Base-by-base conservation (phyloP, 139 green algal genomes). In the Diplosphaera chodatii region DNA sequence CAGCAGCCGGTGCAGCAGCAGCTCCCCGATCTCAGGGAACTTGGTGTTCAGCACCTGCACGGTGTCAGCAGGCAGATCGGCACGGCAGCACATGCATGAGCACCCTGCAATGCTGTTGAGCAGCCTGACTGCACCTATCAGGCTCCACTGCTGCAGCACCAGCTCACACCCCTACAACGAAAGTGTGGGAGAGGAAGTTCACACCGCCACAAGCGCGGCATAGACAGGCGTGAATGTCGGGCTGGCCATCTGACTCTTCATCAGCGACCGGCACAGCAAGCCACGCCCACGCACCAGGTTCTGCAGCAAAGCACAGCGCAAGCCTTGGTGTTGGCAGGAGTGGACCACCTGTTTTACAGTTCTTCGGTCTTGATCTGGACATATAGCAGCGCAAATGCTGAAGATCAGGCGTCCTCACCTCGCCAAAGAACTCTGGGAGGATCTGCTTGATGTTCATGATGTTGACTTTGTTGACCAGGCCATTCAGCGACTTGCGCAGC, bases 391-490 rank as follows among this genome's bases (percentile, higher is more conserved):
- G n/a, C n/a, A n/a, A n/a, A n/a, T n/a, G n/a, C n/a, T n/a, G n/a
- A n/a, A n/a, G n/a, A n/a, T n/a, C n/a, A n/a, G n/a, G n/a, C 37
- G 10, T 20, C 8, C 37, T 6, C 37, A 92, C 87, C 86, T 97
- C 91, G 28, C 70, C 40, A 64, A 99, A 97, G 23, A 99, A 76
- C 84, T 99, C 95, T 8, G 89, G 90, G 69, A 98, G 80, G 32
- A 99, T 91, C 68, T 93, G 81, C 77, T 94, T 96, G 71, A 99
- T 89, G 84, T 99, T 99, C 4, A 74, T 68, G 10, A 79, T 72
- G 84, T 97, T 99, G 75, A 94, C 73, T 84, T 98, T 99, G 88
- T 99, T 99, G 73, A 99, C 85, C n/a, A 98, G 85, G 40, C 94
- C 94, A 75, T 99, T 99, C 75, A 99, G 86, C 33, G 70, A 83